A percentile compares a stretch with the other conserved stretches of the same genome.
Conservation (phyloP, 805 yeast species). For the Pichia pseudocactophila region DNA sequence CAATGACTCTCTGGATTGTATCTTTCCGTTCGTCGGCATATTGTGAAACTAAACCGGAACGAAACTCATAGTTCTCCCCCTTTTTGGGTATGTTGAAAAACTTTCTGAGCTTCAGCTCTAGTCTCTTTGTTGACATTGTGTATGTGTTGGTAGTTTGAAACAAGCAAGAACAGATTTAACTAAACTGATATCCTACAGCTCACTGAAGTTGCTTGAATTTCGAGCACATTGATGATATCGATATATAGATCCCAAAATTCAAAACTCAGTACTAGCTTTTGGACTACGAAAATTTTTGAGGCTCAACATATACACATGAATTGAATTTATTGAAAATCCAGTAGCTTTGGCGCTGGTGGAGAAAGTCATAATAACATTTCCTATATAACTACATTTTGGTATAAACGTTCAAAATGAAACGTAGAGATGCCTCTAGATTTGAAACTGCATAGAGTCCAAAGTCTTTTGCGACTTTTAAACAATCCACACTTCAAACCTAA, state of each 20-base stretch:
- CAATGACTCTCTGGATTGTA: constrained; percentile 92
- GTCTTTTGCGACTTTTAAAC: constrained; percentile 43
- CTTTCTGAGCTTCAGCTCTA: constrained; percentile 45
- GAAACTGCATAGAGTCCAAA: constrained; percentile 44
- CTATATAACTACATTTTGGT: too few species aligned
- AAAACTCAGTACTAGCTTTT: too few species aligned
- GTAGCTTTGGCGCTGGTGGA: too few species aligned
- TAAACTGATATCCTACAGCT: too few species aligned
- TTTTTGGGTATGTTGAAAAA: constrained; percentile 51
- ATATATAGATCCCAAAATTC: too few species aligned
- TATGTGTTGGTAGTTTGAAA: background rate
- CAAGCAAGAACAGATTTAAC: background rate
- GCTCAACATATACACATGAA: too few species aligned
- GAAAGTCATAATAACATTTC: too few species aligned
- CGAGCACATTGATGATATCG: too few species aligned
- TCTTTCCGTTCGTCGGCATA: constrained; percentile 93
- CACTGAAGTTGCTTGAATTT: too few species aligned
- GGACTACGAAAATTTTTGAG: too few species aligned
- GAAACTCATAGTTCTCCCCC: constrained; percentile 83
- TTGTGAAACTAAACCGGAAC: constrained; percentile 86
- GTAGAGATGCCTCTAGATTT: constrained; percentile 44
- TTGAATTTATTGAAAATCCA: too few species aligned
- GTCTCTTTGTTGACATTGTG: constrained; percentile 18
- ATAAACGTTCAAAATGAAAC: too few species aligned
- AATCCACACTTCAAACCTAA: constrained; percentile 49